Evolutionary conservation across 306 rosid genomes (phyloP).

Genomic region (Notholithocarpus densiflorus): DNA sequence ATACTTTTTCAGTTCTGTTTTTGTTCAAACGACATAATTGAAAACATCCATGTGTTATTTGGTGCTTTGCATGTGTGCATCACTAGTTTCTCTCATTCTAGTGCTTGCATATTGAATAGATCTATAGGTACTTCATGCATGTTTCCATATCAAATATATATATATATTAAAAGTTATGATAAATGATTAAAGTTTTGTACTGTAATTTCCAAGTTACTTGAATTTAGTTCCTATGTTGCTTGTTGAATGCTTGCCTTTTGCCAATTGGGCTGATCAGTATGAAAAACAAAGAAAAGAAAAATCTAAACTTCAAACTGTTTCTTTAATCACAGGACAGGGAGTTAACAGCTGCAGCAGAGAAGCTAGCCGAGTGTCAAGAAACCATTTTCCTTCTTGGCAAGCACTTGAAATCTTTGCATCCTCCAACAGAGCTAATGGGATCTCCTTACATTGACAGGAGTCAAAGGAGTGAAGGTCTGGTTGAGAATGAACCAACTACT

Average conservation of each 20-base stretch:
- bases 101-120: not conserved
- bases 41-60: not conserved
- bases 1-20: not conserved
- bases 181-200: not conserved
- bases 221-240: not conserved
- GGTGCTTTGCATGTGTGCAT: not conserved
- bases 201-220: not conserved
- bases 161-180: not conserved
- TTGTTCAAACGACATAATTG: not conserved
- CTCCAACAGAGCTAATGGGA: conserved; percentile 58
- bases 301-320: conserved; percentile 15
- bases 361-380: conserved; percentile 98
- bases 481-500: conserved; percentile 48
- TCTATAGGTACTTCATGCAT: not conserved
- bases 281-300: conserved; percentile 1
- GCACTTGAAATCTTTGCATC: conserved; percentile 80
- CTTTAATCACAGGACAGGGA: conserved; percentile 66
- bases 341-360: conserved; percentile 82
- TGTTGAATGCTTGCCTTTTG: not conserved
- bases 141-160: no score
- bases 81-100: not conserved
- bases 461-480: conserved; percentile 45
- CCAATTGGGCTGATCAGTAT: not conserved
- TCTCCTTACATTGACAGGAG: conserved; percentile 48
- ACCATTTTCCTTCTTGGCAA: conserved; percentile 90